phyloP scores from a whole-genome alignment of 257 asterid species.

The Ophiorrhiza pumila region DNA sequence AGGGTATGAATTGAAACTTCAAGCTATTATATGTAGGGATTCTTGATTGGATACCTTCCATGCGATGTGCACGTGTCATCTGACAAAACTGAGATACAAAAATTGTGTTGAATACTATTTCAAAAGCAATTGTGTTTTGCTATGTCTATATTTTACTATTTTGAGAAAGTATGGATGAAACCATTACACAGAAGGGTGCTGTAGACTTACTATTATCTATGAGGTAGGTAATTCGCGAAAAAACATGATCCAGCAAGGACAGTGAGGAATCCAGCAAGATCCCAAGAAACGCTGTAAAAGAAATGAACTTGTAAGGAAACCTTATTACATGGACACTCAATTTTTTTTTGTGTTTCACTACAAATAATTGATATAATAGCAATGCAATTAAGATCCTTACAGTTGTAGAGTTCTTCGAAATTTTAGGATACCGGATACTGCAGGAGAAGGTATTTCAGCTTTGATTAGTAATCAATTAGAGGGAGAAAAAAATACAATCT shows the following conservation, averaged over 20 bases:
- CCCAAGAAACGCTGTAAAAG: constrained; percentile 46
- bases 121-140: too few species aligned
- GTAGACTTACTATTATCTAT: constrained; percentile 48
- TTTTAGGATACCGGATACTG: constrained; percentile 44
- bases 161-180: too few species aligned
- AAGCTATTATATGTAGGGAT: constrained; percentile 82
- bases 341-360: background rate
- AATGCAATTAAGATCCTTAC: constrained; percentile 28
- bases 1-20: constrained; percentile 80
- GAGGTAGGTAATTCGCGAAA: constrained; percentile 66
- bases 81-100: constrained; percentile 50
- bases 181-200: background rate
- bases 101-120: background rate
- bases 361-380: background rate
- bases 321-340: background rate
- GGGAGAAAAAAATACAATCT: background rate
- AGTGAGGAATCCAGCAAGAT: constrained; percentile 61
- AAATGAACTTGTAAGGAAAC: background rate
- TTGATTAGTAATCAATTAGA: background rate
- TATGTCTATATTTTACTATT: too few species aligned
- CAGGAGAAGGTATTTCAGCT: constrained; percentile 10
- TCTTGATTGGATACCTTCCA: constrained; percentile 59
- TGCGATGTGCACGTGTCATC: constrained; percentile 74
- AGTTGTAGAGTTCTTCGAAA: constrained; percentile 16
- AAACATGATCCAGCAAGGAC: constrained; percentile 62